These are phyloP conservation scores for Podila verticillata DNA, from an alignment of 192 early-diverging fungal genomes.

Conservation along the genomic window DNA sequence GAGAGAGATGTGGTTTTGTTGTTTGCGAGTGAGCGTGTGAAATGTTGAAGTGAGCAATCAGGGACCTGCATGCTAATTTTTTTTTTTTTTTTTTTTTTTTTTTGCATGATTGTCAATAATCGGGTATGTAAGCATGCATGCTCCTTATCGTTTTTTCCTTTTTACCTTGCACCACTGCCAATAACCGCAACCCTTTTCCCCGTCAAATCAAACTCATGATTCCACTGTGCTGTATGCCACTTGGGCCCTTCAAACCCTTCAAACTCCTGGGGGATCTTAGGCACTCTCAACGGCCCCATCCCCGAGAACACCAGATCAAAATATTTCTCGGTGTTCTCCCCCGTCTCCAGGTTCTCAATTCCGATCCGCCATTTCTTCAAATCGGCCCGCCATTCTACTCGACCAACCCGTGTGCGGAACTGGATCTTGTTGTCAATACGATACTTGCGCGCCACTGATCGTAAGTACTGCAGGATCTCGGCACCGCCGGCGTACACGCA, in stretches of 20 bases:
- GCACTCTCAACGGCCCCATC: constrained; percentile 59
- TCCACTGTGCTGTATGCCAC: constrained; percentile 66
- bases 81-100: no score
- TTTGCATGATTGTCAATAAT: no score
- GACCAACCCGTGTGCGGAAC: constrained; percentile 54
- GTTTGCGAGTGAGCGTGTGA: no score
- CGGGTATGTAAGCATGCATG: no score
- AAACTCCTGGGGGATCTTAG: constrained; percentile 58
- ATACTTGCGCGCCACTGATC: constrained; percentile 45
- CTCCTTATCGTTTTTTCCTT: neutral
- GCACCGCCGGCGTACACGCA: constrained; percentile 37
- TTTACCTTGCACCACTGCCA: constrained; percentile 61
- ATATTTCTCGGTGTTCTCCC: constrained; percentile 17
- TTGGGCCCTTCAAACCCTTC: constrained; percentile 61
- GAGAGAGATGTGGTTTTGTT: no score
- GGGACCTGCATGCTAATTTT: no score
- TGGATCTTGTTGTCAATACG: constrained; percentile 51
- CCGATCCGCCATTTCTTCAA: constrained; percentile 47
- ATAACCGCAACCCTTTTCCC: constrained; percentile 57
- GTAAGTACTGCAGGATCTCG: constrained; percentile 58
- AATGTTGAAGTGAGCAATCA: no score
- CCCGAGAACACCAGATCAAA: constrained; percentile 50
- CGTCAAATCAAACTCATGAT: constrained; percentile 54
- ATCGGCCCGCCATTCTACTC: constrained; percentile 37
- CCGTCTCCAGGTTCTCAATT: constrained; percentile 26